Conservation (phyloP, 345 rosid genomes). For the Noccaea bulbosa region DNA sequence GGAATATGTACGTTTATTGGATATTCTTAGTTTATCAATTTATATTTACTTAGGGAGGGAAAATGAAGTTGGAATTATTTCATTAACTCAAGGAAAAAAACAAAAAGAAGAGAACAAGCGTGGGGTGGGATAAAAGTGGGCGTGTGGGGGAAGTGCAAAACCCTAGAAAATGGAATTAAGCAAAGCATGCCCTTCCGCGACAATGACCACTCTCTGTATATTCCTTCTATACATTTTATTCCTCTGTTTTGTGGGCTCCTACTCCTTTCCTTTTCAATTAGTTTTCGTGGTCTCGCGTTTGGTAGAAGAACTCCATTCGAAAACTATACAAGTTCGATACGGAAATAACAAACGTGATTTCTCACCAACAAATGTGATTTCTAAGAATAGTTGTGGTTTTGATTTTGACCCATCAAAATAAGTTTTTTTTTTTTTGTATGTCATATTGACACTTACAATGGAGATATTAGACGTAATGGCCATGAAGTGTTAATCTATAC, state of each 20-base stretch:
- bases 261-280: background rate
- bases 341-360: too few species aligned
- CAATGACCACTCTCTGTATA: conserved; percentile 37
- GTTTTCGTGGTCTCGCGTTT: background rate
- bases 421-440: too few species aligned
- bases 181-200: conserved; percentile 40
- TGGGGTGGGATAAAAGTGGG: conserved; percentile 30
- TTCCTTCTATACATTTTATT: conserved; percentile 9
- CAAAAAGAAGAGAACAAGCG: conserved; percentile 34
- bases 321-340: background rate
- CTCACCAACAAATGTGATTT: too few species aligned
- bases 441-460: too few species aligned
- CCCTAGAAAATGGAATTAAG: conserved; percentile 44
- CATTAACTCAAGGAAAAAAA: conserved; percentile 17
- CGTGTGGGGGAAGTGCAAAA: conserved; percentile 28
- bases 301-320: background rate
- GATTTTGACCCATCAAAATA: too few species aligned
- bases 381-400: too few species aligned
- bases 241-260: conserved; percentile 11
- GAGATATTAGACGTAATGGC: too few species aligned
- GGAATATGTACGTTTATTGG: background rate
- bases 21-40: background rate
- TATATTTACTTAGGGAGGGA: background rate
- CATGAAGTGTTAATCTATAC: too few species aligned
- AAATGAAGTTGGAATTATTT: background rate